These are phyloP conservation scores for Dactylonectria estremocensis DNA, from an alignment of 2,329 filamentous ascomycete species.

Conservation along the genomic window DNA sequence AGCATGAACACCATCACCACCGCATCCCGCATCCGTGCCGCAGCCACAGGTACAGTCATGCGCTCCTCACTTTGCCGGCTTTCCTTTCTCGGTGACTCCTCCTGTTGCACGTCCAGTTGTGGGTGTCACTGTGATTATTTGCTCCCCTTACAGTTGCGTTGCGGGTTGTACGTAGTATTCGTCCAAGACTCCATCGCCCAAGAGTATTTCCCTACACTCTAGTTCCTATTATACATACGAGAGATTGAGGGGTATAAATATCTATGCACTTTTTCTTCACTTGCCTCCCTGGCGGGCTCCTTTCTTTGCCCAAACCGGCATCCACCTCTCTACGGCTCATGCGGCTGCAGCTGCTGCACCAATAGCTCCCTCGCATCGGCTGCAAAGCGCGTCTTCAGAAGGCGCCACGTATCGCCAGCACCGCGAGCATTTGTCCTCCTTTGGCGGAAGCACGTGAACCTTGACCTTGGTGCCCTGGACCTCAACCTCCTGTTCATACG, in stretches of 20 bases:
- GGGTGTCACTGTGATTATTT: background rate
- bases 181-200: background rate
- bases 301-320: conserved; percentile 11
- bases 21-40: background rate
- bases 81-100: background rate
- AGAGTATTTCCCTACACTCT: conserved; percentile 5
- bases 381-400: conserved; percentile 77
- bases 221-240: conserved; percentile 14
- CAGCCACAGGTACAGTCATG: conserved; percentile 9
- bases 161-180: background rate
- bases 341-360: conserved; percentile 32
- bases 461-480: conserved; percentile 55
- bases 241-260: conserved; percentile 22
- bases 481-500: conserved; percentile 60
- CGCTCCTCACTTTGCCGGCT: background rate
- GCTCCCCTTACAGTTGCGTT: no score
- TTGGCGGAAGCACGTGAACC: conserved; percentile 65
- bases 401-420: conserved; percentile 92
- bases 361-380: conserved; percentile 80
- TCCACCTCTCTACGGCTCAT: conserved; percentile 22
- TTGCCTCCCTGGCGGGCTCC: background rate
- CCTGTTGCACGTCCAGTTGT: background rate
- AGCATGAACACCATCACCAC: conserved; percentile 8
- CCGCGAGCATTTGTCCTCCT: conserved; percentile 80
- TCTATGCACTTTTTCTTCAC: background rate